Percentiles rank a stretch among this genome's conserved stretches.
These are phyloP conservation scores for Lactifluus hygrophoroides DNA, from an alignment of 768 basidiomycete genomes.

Conservation along the genomic window DNA sequence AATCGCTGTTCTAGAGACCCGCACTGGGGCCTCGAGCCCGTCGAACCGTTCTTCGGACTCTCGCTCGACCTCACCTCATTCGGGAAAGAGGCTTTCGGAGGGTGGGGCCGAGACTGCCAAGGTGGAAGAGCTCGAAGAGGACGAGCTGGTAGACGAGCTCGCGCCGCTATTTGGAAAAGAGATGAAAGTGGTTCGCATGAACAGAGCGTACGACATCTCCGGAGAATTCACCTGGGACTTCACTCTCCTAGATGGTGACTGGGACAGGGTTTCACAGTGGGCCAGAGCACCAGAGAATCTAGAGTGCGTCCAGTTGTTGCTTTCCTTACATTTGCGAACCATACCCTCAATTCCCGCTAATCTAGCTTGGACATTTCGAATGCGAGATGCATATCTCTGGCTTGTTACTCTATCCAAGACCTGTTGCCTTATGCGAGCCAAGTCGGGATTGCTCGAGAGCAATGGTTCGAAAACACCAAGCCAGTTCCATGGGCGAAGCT, in stretches of 20 bases:
- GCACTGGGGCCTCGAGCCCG: not conserved
- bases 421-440: slow-evolving; percentile 1
- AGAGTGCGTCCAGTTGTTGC: not conserved
- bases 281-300: not conserved
- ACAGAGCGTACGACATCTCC: not conserved
- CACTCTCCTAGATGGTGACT: not conserved
- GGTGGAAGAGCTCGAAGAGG: slow-evolving; percentile 6
- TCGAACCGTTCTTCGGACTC: not conserved
- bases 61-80: slow-evolving; percentile 1
- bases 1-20: slow-evolving; percentile 1
- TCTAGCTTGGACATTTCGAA: slow-evolving; percentile 6
- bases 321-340: not conserved
- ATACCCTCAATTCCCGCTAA: too few species aligned
- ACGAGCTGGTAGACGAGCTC: slow-evolving; percentile 13
- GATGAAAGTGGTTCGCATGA: slow-evolving; percentile 12
- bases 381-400: slow-evolving; percentile 6
- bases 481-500: slow-evolving; percentile 13
- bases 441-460: not conserved
- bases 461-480: slow-evolving; percentile 15
- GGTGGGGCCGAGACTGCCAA: not conserved
- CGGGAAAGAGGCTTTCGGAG: not conserved
- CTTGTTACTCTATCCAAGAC: slow-evolving; percentile 6
- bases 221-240: slow-evolving; percentile 3
- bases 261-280: slow-evolving; percentile 9
- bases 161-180: slow-evolving; percentile 12